phyloP scores from a whole-genome alignment of 805 yeast species.

The Candida michaelii region DNA sequence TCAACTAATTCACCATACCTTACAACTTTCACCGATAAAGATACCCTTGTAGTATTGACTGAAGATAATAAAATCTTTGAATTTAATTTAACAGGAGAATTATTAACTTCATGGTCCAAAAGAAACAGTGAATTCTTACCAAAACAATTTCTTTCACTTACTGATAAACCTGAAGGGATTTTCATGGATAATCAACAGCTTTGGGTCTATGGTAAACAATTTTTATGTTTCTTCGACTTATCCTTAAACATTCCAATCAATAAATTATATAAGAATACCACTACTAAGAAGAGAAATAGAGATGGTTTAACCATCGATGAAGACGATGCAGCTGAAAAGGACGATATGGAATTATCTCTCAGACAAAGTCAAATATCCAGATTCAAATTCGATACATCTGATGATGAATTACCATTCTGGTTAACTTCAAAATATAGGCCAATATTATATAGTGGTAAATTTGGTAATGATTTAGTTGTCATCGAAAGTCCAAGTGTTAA shows the following conservation, averaged over 20 bases:
- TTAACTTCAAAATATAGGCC: slow-evolving; percentile 75
- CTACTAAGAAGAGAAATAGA: slow-evolving; percentile 41
- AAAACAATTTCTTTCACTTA: slow-evolving; percentile 50
- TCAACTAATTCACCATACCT: slow-evolving; percentile 54
- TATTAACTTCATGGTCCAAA: slow-evolving; percentile 77
- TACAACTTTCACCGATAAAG: slow-evolving; percentile 50
- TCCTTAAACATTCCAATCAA: slow-evolving; percentile 52
- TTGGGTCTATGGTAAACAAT: slow-evolving; percentile 88
- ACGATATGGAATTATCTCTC: slow-evolving; percentile 26
- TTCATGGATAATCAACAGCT: slow-evolving; percentile 49
- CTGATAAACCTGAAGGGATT: slow-evolving; percentile 73
- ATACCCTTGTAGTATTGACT: slow-evolving; percentile 62
- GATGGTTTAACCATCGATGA: slow-evolving; percentile 41
- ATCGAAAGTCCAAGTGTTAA: slow-evolving; percentile 74
- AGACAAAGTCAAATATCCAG: slow-evolving; percentile 31
- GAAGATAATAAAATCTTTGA: slow-evolving; percentile 77
- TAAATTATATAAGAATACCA: slow-evolving; percentile 27
- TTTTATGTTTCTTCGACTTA: slow-evolving; percentile 77
- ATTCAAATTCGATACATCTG: slow-evolving; percentile 40
- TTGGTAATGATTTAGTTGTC: slow-evolving; percentile 63
- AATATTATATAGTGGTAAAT: slow-evolving; percentile 57
- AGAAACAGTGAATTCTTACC: slow-evolving; percentile 77
- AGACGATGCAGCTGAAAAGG: slow-evolving; percentile 25
- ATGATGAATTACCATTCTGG: slow-evolving; percentile 58
- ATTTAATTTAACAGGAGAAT: slow-evolving; percentile 36